Evolutionary conservation across 768 basidiomycete genomes (phyloP).

Genomic region (Suillus clintonianus): DNA sequence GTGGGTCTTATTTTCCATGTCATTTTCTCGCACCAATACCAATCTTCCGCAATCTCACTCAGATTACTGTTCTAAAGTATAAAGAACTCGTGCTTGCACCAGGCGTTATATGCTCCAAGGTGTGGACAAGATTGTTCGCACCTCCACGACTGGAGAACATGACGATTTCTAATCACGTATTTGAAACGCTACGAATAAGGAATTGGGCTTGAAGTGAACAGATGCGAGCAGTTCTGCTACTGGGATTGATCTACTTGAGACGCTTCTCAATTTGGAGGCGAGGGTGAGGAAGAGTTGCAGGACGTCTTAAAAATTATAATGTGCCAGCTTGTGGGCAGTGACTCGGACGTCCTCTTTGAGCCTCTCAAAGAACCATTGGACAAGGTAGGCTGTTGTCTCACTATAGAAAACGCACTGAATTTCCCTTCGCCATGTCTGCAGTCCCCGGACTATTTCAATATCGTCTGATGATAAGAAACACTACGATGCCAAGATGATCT

Average conservation of each 20-base stretch:
- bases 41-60: neutral
- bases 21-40: neutral
- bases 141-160: conserved; percentile 11
- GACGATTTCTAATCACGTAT: conserved; percentile 69
- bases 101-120: neutral
- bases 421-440: conserved; percentile 26
- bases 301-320: conserved; percentile 72
- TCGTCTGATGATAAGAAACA: conserved; percentile 59
- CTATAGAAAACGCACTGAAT: conserved; percentile 1
- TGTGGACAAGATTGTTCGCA: too few species aligned
- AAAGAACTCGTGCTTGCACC: too few species aligned
- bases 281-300: conserved; percentile 55
- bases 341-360: conserved; percentile 28
- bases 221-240: conserved; percentile 4
- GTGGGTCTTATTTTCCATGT: neutral
- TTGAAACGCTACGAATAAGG: conserved; percentile 68
- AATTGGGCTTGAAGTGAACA: conserved; percentile 35
- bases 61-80: neutral
- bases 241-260: conserved; percentile 44
- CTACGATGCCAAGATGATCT: conserved; percentile 59
- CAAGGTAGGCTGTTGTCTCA: conserved; percentile 46
- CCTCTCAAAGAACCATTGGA: conserved; percentile 78
- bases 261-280: conserved; percentile 49
- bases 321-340: conserved; percentile 30
- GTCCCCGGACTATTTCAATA: conserved; percentile 80